These are phyloP conservation scores for Fraxinus xanthoxyloides DNA, from an alignment of 305 asterid species.

Conservation along the genomic window DNA sequence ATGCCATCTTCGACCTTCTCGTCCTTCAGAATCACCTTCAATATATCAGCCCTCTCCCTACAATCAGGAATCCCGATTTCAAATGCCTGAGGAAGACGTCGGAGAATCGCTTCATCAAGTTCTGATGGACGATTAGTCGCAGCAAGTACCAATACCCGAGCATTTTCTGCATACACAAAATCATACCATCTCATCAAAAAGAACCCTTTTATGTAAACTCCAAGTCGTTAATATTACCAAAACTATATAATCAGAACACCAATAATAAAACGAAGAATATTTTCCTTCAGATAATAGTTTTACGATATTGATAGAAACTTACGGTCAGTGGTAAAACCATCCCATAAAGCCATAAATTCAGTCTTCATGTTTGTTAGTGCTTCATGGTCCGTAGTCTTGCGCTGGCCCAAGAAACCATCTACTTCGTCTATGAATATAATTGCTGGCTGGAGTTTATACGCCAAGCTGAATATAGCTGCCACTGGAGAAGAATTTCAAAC, in stretches of 20 bases:
- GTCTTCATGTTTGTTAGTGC: slow-evolving; percentile 85
- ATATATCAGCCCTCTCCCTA: slow-evolving; percentile 63
- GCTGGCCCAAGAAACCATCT: slow-evolving; percentile 90
- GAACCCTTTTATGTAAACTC: background rate
- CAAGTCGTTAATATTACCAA: background rate
- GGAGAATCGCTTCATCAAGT: slow-evolving; percentile 93
- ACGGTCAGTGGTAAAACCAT: slow-evolving; percentile 95
- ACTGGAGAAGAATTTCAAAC: slow-evolving; percentile 43
- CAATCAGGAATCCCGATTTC: slow-evolving; percentile 74
- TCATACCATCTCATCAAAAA: slow-evolving; percentile 15
- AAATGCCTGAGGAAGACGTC: slow-evolving; percentile 93
- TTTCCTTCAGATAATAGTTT: background rate
- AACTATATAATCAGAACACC: background rate
- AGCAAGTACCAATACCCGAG: slow-evolving; percentile 92
- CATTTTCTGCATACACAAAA: slow-evolving; percentile 50
- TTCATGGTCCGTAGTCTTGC: slow-evolving; percentile 77
- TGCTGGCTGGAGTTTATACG: slow-evolving; percentile 94
- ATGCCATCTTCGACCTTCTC: slow-evolving; percentile 64
- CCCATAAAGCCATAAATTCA: slow-evolving; percentile 97
- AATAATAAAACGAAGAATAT: background rate
- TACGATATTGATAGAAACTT: slow-evolving; percentile 27
- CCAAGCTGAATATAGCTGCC: slow-evolving; percentile 89
- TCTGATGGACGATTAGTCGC: slow-evolving; percentile 98
- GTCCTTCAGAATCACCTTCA: slow-evolving; percentile 75
- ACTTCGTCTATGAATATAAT: slow-evolving; percentile 91